Conservation (phyloP, 2,329 filamentous ascomycete genomes). For the Neodidymelliopsis sp. region DNA sequence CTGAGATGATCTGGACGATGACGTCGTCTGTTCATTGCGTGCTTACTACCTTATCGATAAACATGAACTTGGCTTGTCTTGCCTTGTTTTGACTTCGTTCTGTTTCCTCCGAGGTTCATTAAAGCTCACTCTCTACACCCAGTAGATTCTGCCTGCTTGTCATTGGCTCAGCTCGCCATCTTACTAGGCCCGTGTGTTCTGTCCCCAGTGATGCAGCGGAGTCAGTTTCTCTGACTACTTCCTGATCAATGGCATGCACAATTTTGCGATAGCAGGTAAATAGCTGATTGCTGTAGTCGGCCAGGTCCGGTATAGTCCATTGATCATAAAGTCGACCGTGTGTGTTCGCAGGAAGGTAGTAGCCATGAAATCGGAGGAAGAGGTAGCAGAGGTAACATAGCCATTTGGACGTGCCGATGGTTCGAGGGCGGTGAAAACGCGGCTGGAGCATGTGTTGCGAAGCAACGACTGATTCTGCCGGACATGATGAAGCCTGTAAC, state of each 20-base stretch:
- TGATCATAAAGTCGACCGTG: conserved; percentile 16
- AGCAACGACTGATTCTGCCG: neutral
- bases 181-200: neutral
- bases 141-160: conserved; percentile 14
- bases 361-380: conserved; percentile 8
- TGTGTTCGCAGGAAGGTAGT: conserved; percentile 11
- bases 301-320: conserved; percentile 13
- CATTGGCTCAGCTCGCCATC: conserved; percentile 18
- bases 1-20: neutral
- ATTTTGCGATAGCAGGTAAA: conserved; percentile 4
- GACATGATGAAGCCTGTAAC: neutral
- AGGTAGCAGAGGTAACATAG: conserved; percentile 15
- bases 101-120: too few species aligned
- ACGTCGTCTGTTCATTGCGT: conserved; percentile 15
- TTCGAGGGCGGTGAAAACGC: conserved; percentile 2
- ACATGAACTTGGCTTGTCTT: too few species aligned
- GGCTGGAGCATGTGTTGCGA: too few species aligned
- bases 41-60: conserved; percentile 12
- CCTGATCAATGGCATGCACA: conserved; percentile 1
- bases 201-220: neutral
- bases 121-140: neutral
- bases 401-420: conserved; percentile 17
- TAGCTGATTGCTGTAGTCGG: neutral
- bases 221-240: conserved; percentile 1
- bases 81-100: too few species aligned